Conservation (phyloP, 2,329 filamentous ascomycete genomes). For the Macrophomina pseudophaseolina region DNA sequence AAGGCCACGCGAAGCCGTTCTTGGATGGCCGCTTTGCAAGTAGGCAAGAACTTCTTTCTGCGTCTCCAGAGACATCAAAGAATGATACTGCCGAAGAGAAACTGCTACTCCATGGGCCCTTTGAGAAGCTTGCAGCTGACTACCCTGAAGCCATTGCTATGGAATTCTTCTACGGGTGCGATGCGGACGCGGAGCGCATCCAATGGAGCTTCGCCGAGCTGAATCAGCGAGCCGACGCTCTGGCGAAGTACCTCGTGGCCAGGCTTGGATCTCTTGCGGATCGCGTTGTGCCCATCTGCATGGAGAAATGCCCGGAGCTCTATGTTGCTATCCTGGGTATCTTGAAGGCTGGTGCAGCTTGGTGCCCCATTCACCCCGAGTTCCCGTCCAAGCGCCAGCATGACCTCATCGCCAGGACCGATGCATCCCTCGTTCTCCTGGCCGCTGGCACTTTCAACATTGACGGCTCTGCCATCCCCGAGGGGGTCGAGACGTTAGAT, state of each 20-base stretch:
- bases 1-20: constrained; percentile 33
- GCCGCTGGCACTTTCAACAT: constrained; percentile 2
- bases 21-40: constrained; percentile 30
- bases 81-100: background rate
- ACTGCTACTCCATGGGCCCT: constrained; percentile 10
- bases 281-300: constrained; percentile 43
- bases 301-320: constrained; percentile 44
- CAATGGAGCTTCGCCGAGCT: constrained; percentile 42
- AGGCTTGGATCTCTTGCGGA: constrained; percentile 34
- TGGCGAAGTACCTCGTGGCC: constrained; percentile 39
- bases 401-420: constrained; percentile 45
- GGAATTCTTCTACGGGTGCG: constrained; percentile 16
- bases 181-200: background rate
- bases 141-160: constrained; percentile 7
- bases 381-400: constrained; percentile 35
- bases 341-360: constrained; percentile 50
- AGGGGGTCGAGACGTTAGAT: constrained; percentile 42
- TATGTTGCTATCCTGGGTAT: constrained; percentile 50
- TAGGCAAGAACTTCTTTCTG: constrained; percentile 29
- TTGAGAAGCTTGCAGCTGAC: constrained; percentile 10
- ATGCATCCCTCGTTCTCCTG: constrained; percentile 22
- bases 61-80: constrained; percentile 27
- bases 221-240: constrained; percentile 39
- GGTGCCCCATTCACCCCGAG: constrained; percentile 47
- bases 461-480: constrained; percentile 3